Conservation (phyloP, 2,329 filamentous ascomycete genomes). For the Verticillium alfalfae region DNA sequence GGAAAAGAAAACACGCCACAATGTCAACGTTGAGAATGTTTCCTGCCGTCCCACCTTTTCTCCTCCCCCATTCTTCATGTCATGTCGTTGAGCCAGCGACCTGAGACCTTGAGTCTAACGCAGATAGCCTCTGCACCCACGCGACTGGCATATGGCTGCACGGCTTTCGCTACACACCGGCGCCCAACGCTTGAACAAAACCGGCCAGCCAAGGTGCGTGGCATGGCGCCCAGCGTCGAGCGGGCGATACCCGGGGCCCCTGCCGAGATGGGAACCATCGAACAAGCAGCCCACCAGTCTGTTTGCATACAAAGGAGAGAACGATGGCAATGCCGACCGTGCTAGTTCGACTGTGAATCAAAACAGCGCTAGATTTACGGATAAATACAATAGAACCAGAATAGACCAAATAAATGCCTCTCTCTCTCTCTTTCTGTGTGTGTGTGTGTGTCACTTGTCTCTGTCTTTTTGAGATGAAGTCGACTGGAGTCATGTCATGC, state of each 20-base stretch:
- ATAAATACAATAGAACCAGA: background rate
- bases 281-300: background rate
- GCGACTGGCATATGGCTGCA: background rate
- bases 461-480: background rate
- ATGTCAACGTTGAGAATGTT: no score
- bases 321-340: background rate
- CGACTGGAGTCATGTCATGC: no score
- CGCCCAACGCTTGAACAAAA: background rate
- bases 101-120: background rate
- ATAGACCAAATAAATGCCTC: background rate
- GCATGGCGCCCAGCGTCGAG: background rate
- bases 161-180: background rate
- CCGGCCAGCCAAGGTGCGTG: background rate
- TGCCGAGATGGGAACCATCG: background rate
- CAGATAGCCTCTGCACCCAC: background rate
- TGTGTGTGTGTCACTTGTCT: background rate
- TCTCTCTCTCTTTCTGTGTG: no score
- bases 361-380: no score
- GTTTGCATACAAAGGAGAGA: background rate
- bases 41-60: no score
- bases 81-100: no score
- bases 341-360: no score
- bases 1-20: background rate
- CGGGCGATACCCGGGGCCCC: background rate
- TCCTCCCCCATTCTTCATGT: no score